Conservation (phyloP, 805 yeast species). For the Nakazawaea holstii region DNA sequence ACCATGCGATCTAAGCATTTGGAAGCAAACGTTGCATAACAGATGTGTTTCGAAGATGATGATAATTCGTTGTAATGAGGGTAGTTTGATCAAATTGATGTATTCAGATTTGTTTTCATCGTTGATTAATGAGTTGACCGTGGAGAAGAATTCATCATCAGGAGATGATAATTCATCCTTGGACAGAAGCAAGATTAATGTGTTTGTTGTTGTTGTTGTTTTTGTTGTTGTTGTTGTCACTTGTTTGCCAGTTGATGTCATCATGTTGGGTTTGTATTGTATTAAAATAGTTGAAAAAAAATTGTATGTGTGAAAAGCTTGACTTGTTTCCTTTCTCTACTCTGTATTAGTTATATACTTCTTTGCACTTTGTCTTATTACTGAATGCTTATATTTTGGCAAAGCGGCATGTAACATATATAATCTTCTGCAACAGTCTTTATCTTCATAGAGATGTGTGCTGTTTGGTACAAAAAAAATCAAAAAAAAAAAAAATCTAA, state of each 20-base stretch:
- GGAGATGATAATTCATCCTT: background rate
- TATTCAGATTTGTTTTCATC: slow-evolving; percentile 12
- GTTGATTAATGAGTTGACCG: background rate
- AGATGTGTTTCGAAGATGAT: slow-evolving; percentile 18
- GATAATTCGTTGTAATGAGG: slow-evolving; percentile 21
- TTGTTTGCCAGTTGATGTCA: no score
- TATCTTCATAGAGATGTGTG: background rate
- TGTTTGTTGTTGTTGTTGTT: background rate
- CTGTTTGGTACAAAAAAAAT: no score
- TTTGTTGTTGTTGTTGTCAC: background rate
- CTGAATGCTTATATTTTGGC: no score
- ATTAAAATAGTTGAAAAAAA: no score
- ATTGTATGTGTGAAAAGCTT: no score
- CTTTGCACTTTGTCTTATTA: no score
- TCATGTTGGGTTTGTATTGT: no score
- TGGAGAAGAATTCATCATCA: background rate
- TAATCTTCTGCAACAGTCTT: no score
- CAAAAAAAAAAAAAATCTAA: no score
- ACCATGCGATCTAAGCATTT: slow-evolving; percentile 14
- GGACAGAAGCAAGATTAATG: background rate
- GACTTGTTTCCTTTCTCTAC: no score
- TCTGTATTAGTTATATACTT: no score
- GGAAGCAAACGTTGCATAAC: slow-evolving; percentile 14
- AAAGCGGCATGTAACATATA: no score
- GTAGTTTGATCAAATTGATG: slow-evolving; percentile 18